Conservation (phyloP, 306 rosid genomes). For the Begonia loranthoides region DNA sequence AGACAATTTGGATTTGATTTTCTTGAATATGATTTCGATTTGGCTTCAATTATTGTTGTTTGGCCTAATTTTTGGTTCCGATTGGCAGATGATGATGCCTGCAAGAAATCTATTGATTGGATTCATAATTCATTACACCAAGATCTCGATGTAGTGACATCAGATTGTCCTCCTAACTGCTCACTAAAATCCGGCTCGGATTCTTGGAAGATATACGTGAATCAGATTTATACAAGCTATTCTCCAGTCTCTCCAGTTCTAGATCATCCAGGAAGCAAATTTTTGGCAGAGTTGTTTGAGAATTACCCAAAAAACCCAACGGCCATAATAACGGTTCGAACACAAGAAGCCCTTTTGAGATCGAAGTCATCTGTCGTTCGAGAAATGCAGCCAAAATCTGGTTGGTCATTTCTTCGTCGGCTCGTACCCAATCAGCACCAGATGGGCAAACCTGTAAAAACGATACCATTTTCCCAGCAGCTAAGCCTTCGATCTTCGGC, state of each 20-base stretch:
- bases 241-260: slow-evolving; percentile 13
- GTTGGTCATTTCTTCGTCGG: too few relatives aligned
- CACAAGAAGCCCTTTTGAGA: too few relatives aligned
- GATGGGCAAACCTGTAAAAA: too few relatives aligned
- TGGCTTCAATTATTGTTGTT: background rate
- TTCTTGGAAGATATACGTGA: slow-evolving; percentile 12
- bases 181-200: slow-evolving; percentile 20
- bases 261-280: slow-evolving; percentile 12
- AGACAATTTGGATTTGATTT: background rate
- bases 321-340: too few relatives aligned
- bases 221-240: slow-evolving; percentile 13
- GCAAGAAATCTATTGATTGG: slow-evolving; percentile 9
- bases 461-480: slow-evolving; percentile 30
- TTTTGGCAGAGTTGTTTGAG: too few relatives aligned
- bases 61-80: slow-evolving; percentile 1
- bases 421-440: slow-evolving; percentile 29
- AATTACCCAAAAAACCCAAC: too few relatives aligned
- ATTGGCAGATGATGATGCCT: slow-evolving; percentile 11
- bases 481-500: slow-evolving; percentile 37
- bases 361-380: too few relatives aligned
- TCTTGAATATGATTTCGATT: background rate
- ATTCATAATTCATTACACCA: slow-evolving; percentile 1
- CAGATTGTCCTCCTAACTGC: slow-evolving; percentile 10
- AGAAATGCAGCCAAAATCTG: too few relatives aligned
- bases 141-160: slow-evolving; percentile 9